Evolutionary conservation across 305 asterid species (phyloP).

Genomic region (Solanum hybrid): DNA sequence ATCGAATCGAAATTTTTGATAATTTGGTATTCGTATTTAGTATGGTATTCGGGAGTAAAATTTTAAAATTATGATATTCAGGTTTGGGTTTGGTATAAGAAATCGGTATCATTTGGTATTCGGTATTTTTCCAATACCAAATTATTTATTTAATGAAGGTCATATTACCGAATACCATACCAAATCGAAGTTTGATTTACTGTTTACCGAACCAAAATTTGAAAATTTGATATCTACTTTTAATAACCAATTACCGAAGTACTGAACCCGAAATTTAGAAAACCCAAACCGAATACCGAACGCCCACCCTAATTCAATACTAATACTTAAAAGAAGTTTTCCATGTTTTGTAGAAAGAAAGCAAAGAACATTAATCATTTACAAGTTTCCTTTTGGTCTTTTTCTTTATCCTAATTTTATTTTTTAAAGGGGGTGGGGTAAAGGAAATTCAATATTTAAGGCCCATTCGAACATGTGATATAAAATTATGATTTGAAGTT

Average conservation of each 20-base stretch:
- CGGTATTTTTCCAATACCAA: too few relatives aligned
- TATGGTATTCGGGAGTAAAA: too few relatives aligned
- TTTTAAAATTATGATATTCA: background rate
- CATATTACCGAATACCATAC: background rate
- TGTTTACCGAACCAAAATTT: too few relatives aligned
- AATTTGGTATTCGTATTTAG: too few relatives aligned
- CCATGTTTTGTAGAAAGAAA: background rate
- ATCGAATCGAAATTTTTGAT: too few relatives aligned
- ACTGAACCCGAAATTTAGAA: too few relatives aligned
- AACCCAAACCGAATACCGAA: background rate
- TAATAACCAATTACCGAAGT: background rate
- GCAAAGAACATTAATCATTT: background rate
- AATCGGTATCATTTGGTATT: too few relatives aligned
- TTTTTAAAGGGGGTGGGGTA: background rate
- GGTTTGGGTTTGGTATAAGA: too few relatives aligned
- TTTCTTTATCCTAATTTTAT: background rate
- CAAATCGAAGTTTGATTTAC: too few relatives aligned
- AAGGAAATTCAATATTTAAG: background rate
- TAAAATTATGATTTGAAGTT: too few relatives aligned
- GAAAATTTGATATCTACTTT: too few relatives aligned
- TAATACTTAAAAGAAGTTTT: background rate
- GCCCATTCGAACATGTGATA: background rate
- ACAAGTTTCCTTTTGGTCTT: background rate
- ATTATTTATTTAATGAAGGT: too few relatives aligned
- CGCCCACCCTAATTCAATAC: background rate